Evolutionary conservation across 371 early-diverging fungal species (phyloP), one percentile per base, ranked within the genome.

Genomic region (Apophysomyces ossiformis): DNA sequence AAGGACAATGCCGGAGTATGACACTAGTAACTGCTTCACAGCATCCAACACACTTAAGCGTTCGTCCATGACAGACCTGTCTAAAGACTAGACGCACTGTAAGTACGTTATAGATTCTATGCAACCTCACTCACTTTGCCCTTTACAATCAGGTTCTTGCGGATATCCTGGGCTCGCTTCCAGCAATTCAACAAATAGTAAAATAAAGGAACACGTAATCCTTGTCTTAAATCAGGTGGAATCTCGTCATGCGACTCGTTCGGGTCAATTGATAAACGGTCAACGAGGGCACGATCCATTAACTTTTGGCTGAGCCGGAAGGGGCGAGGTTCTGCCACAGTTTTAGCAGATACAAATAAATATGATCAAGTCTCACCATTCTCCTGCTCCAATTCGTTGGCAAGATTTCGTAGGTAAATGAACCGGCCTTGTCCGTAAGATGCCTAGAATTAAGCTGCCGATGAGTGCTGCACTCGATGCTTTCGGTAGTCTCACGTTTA

Each of bases 1-100:
- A 37, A 96, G 68, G 21, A 92, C 85, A 54, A 96, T 80, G 11
- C 95, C 95, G 46, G 89, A 83, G 70, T 96, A 98, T 57, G 92
- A 95, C 0, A 96, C 83, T 18, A 94, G 61, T 58, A 96, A 65
- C 0, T 57, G 73, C 54, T 84, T 79, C 18, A 83, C 77, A 12
- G 68, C 69, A 44, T 87, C 85, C 61, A 96, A 56, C 5, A 85
- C 85, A 8, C 59, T 47, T 4, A 92, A 59, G n/a, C 95, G 85
- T 38, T 85, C 76, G 9, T 83, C 74, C 1, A 92, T 71, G 18
- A 85, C 81, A 1, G 77, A 61, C 13, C 78, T 72, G 5, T 91
- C 90, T 7, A 92, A 77, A 5, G 76, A 78, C 85, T 88, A 35
- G 7, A 18, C 45, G 58, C n/a, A 13, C 35, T 16, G 57, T 4